Conservation (phyloP, 768 basidiomycete genomes). For the Mycena chlorophos region DNA sequence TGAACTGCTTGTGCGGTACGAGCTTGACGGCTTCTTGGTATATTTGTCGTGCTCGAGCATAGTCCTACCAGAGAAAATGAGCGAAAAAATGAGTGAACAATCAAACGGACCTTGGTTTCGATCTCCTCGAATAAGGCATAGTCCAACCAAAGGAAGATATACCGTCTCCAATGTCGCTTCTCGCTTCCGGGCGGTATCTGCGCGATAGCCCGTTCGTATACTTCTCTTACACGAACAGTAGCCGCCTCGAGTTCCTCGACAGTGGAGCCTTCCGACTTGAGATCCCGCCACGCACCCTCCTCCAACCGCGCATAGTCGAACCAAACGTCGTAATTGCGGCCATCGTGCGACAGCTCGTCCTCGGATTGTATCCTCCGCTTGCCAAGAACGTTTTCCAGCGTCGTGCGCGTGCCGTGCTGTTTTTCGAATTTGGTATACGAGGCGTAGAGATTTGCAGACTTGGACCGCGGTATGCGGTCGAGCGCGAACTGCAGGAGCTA, state of each 20-base stretch:
- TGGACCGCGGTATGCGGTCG: conserved; percentile 86
- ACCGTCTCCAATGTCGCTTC: conserved; percentile 89
- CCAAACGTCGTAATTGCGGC: conserved; percentile 96
- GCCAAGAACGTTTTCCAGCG: conserved; percentile 89
- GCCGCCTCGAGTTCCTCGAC: conserved; percentile 68
- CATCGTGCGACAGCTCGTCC: conserved; percentile 89
- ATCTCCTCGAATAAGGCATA: conserved; percentile 98
- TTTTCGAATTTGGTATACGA: conserved; percentile 98
- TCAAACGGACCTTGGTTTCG: conserved; percentile 73
- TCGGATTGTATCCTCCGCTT: conserved; percentile 99
- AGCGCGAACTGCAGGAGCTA: conserved; percentile 79
- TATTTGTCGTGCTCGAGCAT: conserved; percentile 81
- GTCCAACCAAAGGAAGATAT: conserved; percentile 91
- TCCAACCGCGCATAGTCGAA: conserved; percentile 95
- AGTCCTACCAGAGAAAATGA: conserved; percentile 58
- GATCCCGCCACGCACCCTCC: conserved; percentile 79
- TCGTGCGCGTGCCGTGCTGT: conserved; percentile 86
- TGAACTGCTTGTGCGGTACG: conserved; percentile 95
- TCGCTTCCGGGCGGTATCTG: conserved; percentile 93
- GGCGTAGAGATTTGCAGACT: conserved; percentile 84
- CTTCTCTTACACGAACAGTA: conserved; percentile 74
- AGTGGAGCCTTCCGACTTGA: conserved; percentile 73
- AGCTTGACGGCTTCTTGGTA: conserved; percentile 88
- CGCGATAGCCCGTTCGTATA: conserved; percentile 93
- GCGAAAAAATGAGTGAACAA: background rate